Base-by-base conservation (phyloP, 495 filamentous ascomycete genomes). In the Aspergillus sclerotiicarbonarius region DNA sequence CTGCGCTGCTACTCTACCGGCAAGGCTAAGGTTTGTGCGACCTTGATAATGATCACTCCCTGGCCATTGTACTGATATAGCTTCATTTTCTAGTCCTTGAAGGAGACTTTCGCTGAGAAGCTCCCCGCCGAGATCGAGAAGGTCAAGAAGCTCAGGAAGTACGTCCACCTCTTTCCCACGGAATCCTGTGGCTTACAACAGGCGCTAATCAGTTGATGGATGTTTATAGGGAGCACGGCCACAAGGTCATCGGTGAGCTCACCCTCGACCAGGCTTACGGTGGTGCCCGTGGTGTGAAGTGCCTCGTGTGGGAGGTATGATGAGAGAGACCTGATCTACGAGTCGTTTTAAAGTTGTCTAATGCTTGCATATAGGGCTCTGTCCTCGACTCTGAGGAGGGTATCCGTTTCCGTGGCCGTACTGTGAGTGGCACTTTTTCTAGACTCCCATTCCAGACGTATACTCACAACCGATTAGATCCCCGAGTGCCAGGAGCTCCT, bases 201-300 rank as follows among this genome's bases (percentile, higher is more conserved):
- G 58, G 62, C 53, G 57, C 70, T 75, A 62, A 69, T 29, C 29
- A 39, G 44, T 57, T 52, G 8, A 30, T 47, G 54, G 45, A 55
- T 31, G 15, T 49, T n/a, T 57, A 33, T 55, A 96, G 92, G 81
- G 93, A 95, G 63, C 84, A 94, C 72, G 94, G 94, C 73, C 90
- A 81, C 80, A 98, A 91, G 77, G 89, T 97, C 62, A 79, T 99
- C 66, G 92, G 93, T 68, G 92, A 99, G 83, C 90, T 99, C 72
- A 99, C 95, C 57, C 87, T 99, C 67, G 94, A 98, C 81, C 95
- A 99, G 79, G 94, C 94, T 67, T 98, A 98, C 73, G 94, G 94
- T 80, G 94, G 94, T 85, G 95, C 95, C 66, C 91, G 95, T 81
- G 95, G 94, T 61, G 95, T 98, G 78, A 98, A 98, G 82, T 90